phyloP scores from a whole-genome alignment of 164 flowering plant genomes.

The Macadamia integrifolia region DNA sequence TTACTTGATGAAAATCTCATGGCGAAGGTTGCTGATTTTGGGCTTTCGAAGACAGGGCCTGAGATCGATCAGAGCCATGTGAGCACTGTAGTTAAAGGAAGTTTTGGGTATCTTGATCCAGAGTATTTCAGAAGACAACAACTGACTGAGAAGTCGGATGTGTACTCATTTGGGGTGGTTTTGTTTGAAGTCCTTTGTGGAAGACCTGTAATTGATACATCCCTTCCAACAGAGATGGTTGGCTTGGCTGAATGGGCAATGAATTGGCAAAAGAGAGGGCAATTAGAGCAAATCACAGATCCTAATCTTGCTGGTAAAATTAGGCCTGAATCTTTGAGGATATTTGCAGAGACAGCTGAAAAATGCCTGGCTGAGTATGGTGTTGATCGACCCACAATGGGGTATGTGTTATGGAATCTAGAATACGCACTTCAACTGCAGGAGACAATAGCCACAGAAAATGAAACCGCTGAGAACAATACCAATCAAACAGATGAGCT shows the following conservation, averaged over 20 bases:
- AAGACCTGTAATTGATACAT: conserved; percentile 71
- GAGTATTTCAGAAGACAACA: conserved; percentile 82
- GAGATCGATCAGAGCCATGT: conserved; percentile 80
- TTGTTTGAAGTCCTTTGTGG: conserved; percentile 75
- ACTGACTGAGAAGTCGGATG: conserved; percentile 81
- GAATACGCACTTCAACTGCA: conserved; percentile 79
- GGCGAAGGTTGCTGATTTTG: conserved; percentile 89
- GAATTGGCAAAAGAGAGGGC: conserved; percentile 68
- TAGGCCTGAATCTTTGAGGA: conserved; percentile 57
- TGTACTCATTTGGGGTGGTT: conserved; percentile 89
- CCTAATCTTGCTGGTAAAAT: conserved; percentile 48
- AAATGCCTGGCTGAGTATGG: conserved; percentile 80
- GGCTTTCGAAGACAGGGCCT: conserved; percentile 78
- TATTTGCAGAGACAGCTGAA: conserved; percentile 78
- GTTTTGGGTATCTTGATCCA: conserved; percentile 84
- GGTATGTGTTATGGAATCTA: conserved; percentile 80
- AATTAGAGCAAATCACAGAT: conserved; percentile 61
- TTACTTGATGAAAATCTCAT: conserved; percentile 72
- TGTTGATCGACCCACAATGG: conserved; percentile 75
- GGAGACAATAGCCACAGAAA: conserved; percentile 35
- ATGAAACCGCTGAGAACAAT: conserved; percentile 66
- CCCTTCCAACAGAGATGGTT: conserved; percentile 69
- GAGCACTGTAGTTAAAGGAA: conserved; percentile 84
- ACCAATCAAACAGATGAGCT: conserved; percentile 51
- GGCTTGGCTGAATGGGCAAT: conserved; percentile 83